Base-by-base conservation (phyloP, 306 rosid genomes). In the Trifolium repens region DNA sequence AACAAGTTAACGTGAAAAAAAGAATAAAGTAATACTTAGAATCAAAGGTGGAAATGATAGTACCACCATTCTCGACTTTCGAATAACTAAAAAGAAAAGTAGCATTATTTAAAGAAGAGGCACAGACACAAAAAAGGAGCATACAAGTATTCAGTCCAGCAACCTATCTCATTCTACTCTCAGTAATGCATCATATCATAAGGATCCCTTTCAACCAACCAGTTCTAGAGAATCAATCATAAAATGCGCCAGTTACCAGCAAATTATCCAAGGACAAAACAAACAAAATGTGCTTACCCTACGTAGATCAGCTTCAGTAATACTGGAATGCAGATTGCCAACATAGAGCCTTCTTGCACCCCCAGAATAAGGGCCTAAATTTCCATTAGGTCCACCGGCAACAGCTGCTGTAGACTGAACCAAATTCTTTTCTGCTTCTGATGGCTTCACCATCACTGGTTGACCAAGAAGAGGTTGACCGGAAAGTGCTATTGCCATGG, bases 371-470 rank as follows among this genome's bases (percentile, higher is more conserved):
- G 96, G 97, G 63, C 98, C 97, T 70, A 82, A 73, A 78, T 47
- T 80, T 76, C 97, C 96, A 69, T 83, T 82, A 44, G 87, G 34
- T 74, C 81, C 97, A 72, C 9, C 72, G 74, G 80, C 82, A 58
- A 84, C 91, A 52, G 96, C 67, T 44, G 96, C 19, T 64, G 89
- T 84, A 78, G 98, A 87, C 76, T 94, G 98, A 72, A 86, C 97
- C 71, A 91, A 88, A 87, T 94, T 94, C 84, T 94, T 94, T 83
- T 94, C 98, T 24, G 98, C 98, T 91, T 94, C 98, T 52, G 98
- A 94, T 81, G 98, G 98, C 83, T 94, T 94, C 76, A 94, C 98
- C 98, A 94, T 94, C 74, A 94, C 98, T 69, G 97, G 98, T 78
- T 86, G 93, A 80, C 96, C 83, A 52, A 88, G 96, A 77, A 94